Base-by-base conservation (phyloP, 305 asterid species). In the Fraxinus paxiana region DNA sequence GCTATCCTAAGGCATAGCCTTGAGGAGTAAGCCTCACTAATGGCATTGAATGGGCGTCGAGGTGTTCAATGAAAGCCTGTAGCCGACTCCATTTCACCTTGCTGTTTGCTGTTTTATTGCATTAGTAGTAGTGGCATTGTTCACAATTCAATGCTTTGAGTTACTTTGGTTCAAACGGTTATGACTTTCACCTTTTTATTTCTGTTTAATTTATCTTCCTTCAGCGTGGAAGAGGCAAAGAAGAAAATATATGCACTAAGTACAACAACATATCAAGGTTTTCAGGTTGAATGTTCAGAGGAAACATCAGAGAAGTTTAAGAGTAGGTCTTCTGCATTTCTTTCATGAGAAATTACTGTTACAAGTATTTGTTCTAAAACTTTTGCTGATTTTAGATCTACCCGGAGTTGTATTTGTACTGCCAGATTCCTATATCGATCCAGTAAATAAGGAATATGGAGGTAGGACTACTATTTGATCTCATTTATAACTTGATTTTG, bases 341-440 rank as follows among this genome's bases (percentile, higher is more conserved):
- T 61, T 80, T 82, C 48, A 18, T 79, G 43, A 33, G 61, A 78
- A 73, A 4, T 26, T 31, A 15, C 78, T 84, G 41, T 61, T 18
- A 33, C 75, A 72, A 18, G 61, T 78, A 56, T 15, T 82, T 77
- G 83, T 78, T 80, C 79, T 73, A 65, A 73, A 51, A 20, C 4
- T 67, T 74, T 82, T 84, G 75, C 59, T 75, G 69, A 75, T 18
- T 61, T 81, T 87, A 96, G 99, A 82, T 77, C 77, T 92, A 24
- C 93, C 93, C 3, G 96, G 93, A 77, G 99, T 96, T 76, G 93
- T 96, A 28, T 94, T 96, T 84, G 92, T 96, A 18, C 84, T 96
- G 82, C 99, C 99, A 35, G 99, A 96, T 88, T 96, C 99, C 9
- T 96, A 96, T 83, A 92, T 92, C 46, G 98, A 96, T 89, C 96